Evolutionary conservation across 352 stramenopile genomes (phyloP).

Genomic region (Globisporangium okanoganense): DNA sequence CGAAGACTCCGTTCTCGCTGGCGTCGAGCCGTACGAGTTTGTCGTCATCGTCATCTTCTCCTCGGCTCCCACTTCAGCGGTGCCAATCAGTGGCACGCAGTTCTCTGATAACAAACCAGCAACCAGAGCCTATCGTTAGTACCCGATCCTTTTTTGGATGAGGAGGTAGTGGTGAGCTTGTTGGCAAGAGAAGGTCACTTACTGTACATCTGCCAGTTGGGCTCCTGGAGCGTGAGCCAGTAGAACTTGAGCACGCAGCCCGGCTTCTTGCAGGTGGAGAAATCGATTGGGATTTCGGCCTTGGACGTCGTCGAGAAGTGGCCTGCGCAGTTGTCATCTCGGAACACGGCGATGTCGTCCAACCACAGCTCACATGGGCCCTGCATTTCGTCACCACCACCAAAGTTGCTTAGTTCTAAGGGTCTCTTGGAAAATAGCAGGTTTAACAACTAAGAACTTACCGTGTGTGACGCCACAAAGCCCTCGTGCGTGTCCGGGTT

Average conservation of each 20-base stretch:
- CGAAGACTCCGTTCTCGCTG: not conserved
- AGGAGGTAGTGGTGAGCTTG: no score
- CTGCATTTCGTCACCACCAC: not conserved
- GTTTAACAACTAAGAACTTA: not conserved
- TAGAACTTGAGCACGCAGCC: not conserved
- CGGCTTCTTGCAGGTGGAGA: not conserved
- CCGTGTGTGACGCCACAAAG: not conserved
- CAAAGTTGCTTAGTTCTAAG: no score
- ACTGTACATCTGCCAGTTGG: conserved; percentile 3
- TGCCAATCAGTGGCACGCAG: not conserved
- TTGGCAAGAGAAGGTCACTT: not conserved
- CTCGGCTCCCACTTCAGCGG: not conserved
- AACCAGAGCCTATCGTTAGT: not conserved
- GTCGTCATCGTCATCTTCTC: not conserved
- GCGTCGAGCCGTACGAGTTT: not conserved
- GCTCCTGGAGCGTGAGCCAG: conserved; percentile 2
- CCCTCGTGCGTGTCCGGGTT: not conserved
- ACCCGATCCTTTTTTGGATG: no score
- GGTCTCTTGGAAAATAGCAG: no score
- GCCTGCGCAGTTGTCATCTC: not conserved
- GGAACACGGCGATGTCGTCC: not conserved
- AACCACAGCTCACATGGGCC: not conserved
- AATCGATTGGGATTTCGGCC: not conserved
- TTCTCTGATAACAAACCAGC: not conserved
- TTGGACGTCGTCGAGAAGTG: not conserved